Evolutionary conservation across 192 early-diverging fungal genomes (phyloP).

Genomic region (Glomus cerebriforme): DNA sequence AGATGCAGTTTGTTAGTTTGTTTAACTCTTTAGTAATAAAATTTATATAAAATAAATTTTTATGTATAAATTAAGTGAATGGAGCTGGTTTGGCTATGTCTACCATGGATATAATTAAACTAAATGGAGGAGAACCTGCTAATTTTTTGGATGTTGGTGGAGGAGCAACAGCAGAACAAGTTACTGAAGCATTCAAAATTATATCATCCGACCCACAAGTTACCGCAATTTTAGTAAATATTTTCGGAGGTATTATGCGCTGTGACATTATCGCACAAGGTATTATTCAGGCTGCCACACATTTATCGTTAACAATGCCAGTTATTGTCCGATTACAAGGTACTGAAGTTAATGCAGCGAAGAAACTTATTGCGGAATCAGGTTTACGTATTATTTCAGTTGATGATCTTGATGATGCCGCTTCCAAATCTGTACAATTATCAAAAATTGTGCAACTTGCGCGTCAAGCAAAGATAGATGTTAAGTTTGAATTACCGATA

Average conservation of each 20-base stretch:
- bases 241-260: constrained; percentile 99
- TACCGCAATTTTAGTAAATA: constrained; percentile 97
- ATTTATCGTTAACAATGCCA: constrained; percentile 91
- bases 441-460: constrained; percentile 81
- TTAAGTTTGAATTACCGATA: constrained; percentile 64
- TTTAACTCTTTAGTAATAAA: background rate
- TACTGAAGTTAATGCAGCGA: constrained; percentile 85
- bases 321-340: constrained; percentile 95
- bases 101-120: constrained; percentile 99
- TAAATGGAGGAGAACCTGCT: constrained; percentile 97
- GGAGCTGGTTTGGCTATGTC: constrained; percentile 99
- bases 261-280: constrained; percentile 98
- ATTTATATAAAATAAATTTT: background rate
- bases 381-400: constrained; percentile 90
- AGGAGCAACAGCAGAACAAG: constrained; percentile 91
- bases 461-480: constrained; percentile 70
- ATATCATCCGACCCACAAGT: constrained; percentile 97
- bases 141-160: constrained; percentile 99
- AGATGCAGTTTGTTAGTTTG: background rate
- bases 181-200: constrained; percentile 99
- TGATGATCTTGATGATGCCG: constrained; percentile 96
- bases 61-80: constrained; percentile 62
- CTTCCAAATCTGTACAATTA: constrained; percentile 82
- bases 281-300: constrained; percentile 92
- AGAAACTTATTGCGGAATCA: constrained; percentile 89